Base-by-base conservation (phyloP, 1,139 yeast species). In the Diutina ranongensis region DNA sequence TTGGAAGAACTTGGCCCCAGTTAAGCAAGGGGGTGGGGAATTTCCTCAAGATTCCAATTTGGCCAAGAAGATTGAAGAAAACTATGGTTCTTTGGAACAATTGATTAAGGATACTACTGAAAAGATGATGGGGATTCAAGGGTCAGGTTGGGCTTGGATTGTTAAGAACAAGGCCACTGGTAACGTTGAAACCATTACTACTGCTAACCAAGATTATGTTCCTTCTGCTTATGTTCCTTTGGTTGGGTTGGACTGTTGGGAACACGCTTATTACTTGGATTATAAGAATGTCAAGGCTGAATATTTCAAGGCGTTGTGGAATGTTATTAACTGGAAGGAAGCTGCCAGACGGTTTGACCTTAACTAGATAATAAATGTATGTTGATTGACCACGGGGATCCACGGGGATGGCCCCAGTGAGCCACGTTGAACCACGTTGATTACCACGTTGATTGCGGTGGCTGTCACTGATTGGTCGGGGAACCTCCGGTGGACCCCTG, bases 201-300 rank as follows among this genome's bases (percentile, higher is more conserved):
- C 89, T 55, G 73, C 78, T 55, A 89, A 89, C 74, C 97, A 89
- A 67, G 97, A 89, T 67, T 84, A 95, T 38, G 87, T 85, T 35
- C 74, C 83, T 45, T 83, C 87, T 38, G 71, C 76, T 28, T 74
- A 77, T 61, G 74, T 79, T 47, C 96, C 97, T 45, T 72, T 89
- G 64, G 76, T 89, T 50, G 97, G 96, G 46, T 86, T 89, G 63
- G 97, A 89, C 61, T 97, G 97, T 51, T 89, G 97, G 97, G 97
- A 89, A 68, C 97, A 89, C 62, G 97, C 97, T 47, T 89, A 88
- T 74, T 89, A 89, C 76, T 75, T 89, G 68, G 97, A 89, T 68
- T 89, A 89, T 74, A 84, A 86, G 69, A 89, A 89, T 70, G 92
- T 83, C 63, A 89, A 89, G 76, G 95, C 68, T 45, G 96, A 89